Conservation (phyloP, 2,329 filamentous ascomycete genomes). For the Epichloe sp. region DNA sequence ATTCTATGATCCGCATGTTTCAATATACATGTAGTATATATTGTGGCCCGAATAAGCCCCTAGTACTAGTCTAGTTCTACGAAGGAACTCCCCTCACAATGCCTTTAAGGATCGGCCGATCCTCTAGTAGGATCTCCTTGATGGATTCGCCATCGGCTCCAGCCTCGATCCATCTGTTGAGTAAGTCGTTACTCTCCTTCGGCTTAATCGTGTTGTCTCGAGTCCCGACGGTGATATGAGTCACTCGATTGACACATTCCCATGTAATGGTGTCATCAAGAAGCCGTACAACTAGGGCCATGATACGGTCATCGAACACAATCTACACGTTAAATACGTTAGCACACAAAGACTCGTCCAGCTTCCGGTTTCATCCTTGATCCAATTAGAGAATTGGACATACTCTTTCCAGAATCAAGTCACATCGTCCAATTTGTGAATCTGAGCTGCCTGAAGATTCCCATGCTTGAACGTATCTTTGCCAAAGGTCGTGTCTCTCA, state of each 20-base stretch:
- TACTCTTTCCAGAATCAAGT: constrained; percentile 49
- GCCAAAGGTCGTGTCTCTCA: constrained; percentile 59
- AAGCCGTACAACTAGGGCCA: constrained; percentile 79
- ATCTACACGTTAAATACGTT: constrained; percentile 28
- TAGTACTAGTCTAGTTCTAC: constrained; percentile 15
- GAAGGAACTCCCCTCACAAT: constrained; percentile 36
- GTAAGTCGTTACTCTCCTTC: constrained; percentile 81
- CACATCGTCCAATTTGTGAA: constrained; percentile 44
- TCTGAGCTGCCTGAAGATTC: constrained; percentile 19
- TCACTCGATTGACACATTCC: constrained; percentile 62
- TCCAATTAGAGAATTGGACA: constrained; percentile 9
- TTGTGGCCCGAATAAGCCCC: not conserved
- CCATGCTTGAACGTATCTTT: constrained; percentile 53
- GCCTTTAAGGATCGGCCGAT: constrained; percentile 34
- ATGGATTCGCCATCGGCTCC: constrained; percentile 32
- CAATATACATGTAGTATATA: not conserved
- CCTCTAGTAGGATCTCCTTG: constrained; percentile 35
- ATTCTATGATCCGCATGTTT: not conserved
- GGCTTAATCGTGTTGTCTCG: constrained; percentile 64
- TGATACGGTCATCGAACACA: constrained; percentile 75
- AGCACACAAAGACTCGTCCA: not conserved
- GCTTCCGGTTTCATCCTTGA: not conserved
- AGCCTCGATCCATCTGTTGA: constrained; percentile 58
- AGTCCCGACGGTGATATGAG: constrained; percentile 87
- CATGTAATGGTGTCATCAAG: constrained; percentile 42